These are phyloP conservation scores for Pluteus cervinus DNA, from an alignment of 768 basidiomycete genomes.

Conservation along the genomic window DNA sequence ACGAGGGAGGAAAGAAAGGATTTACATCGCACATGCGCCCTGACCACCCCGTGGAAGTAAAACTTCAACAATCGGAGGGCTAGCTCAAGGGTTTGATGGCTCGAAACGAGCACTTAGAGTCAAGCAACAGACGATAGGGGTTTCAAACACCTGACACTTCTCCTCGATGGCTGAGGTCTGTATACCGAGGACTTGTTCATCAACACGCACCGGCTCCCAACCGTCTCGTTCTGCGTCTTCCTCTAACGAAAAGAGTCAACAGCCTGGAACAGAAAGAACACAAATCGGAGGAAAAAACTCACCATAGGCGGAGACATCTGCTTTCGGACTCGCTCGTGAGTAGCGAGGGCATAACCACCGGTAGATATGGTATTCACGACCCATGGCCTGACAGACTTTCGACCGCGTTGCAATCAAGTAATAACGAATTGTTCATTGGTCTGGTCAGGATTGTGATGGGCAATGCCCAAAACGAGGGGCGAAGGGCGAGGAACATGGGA, in stretches of 20 bases:
- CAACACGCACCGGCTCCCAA: constrained; percentile 74
- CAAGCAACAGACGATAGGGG: constrained; percentile 72
- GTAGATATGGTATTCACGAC: constrained; percentile 78
- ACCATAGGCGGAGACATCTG: constrained; percentile 73
- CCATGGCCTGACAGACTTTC: constrained; percentile 82
- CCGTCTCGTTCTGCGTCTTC: constrained; percentile 64
- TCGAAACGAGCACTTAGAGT: constrained; percentile 61
- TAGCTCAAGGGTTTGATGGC: constrained; percentile 71
- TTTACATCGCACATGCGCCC: constrained; percentile 76
- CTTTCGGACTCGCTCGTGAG: constrained; percentile 74
- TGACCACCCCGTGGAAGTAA: constrained; percentile 80
- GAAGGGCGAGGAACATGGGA: no score
- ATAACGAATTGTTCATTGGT: no score
- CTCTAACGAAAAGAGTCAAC: constrained; percentile 18
- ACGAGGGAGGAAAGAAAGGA: no score
- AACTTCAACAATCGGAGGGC: constrained; percentile 66
- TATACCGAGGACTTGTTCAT: constrained; percentile 72
- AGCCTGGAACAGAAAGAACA: background rate
- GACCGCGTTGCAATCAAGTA: constrained; percentile 88
- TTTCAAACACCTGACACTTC: constrained; percentile 84
- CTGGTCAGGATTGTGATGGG: no score
- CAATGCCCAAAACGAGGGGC: no score
- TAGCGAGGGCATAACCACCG: constrained; percentile 77
- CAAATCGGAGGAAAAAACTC: constrained; percentile 11
- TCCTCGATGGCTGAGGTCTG: constrained; percentile 79